Evolutionary conservation across 495 filamentous ascomycete genomes (phyloP).

Genomic region (Jackrogersella multiformis): DNA sequence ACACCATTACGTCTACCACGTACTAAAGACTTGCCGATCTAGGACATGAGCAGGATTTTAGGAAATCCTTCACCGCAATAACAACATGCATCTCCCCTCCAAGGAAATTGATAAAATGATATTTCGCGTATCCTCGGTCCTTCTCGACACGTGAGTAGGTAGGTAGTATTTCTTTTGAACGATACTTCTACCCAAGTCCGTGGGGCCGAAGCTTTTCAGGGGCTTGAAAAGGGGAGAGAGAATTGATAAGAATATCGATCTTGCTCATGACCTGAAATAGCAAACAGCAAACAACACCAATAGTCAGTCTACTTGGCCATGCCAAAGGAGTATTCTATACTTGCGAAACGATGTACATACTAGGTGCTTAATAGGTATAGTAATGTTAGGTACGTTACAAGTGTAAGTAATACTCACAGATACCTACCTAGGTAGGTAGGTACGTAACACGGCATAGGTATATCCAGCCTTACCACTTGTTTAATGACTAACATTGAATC

Average conservation of each 20-base stretch:
- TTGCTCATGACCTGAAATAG: neutral
- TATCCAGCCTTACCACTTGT: neutral
- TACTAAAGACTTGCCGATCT: slow-evolving; percentile 23
- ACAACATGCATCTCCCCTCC: slow-evolving; percentile 9
- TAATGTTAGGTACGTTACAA: neutral
- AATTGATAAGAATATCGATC: neutral
- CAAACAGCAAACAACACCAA: slow-evolving; percentile 10
- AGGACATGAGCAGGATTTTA: slow-evolving; percentile 23
- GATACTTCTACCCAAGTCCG: neutral
- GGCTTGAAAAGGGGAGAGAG: slow-evolving; percentile 3
- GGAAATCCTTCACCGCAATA: slow-evolving; percentile 36
- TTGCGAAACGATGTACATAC: no score
- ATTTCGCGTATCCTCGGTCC: slow-evolving; percentile 23
- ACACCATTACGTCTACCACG: slow-evolving; percentile 17
- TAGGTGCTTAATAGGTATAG: no score
- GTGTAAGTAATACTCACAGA: neutral
- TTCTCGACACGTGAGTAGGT: slow-evolving; percentile 12
- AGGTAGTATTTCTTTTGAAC: neutral
- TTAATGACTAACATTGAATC: slow-evolving; percentile 1
- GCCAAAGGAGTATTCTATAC: no score
- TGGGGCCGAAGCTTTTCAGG: slow-evolving; percentile 9
- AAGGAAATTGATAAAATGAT: slow-evolving; percentile 6
- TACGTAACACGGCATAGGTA: neutral
- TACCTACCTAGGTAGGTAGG: neutral
- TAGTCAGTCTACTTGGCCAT: neutral